Base-by-base conservation (phyloP, 805 yeast species). In the Candida endomychidarum region DNA sequence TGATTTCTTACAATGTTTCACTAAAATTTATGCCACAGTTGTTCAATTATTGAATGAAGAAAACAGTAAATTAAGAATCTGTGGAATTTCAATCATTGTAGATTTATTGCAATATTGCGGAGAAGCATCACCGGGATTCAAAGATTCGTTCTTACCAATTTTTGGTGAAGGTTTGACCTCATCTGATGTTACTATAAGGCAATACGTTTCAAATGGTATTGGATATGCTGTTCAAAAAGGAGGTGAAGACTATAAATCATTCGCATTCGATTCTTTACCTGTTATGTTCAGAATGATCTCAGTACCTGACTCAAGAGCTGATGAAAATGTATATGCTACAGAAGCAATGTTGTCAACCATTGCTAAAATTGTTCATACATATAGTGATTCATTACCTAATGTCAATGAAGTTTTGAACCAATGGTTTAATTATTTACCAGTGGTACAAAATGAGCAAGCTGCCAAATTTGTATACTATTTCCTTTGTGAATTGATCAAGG, bases 201-300 rank as follows among this genome's bases (percentile, higher is more conserved):
- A 93, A 67, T 86, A 87, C 9, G 90, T 96, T 2, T 79, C 93
- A 0, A 83, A 81, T 53, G 78, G 86, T 25, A 78, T 90, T 41
- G 98, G 99, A 20, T 81, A 78, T 16, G 83, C 93, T 45, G 96
- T 96, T 2, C 89, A 85, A 58, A 70, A 73, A 49, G 95, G 96
- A 6, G 88, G 91, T 10, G 60, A 55, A 11, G 43, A 35, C 14
- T 86, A 81, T 57, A 72, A 72, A 16, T 81, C 82, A 23, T 75
- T 83, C 40, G 77, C 84, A 38, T 58, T 86, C 19, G 77, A 83
- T 7, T 75, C 88, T n/a, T 67, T 91, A 48, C 87, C 81, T 47
- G 80, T 87, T 14, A 73, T 93, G 61, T 75, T 84, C 53, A 81
- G 81, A 50, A 77, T 88, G 64, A 76, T 83, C 14, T 70, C 78